These are phyloP conservation scores for Tylopilus sp. DNA, from an alignment of 768 basidiomycete genomes.

Conservation along the genomic window DNA sequence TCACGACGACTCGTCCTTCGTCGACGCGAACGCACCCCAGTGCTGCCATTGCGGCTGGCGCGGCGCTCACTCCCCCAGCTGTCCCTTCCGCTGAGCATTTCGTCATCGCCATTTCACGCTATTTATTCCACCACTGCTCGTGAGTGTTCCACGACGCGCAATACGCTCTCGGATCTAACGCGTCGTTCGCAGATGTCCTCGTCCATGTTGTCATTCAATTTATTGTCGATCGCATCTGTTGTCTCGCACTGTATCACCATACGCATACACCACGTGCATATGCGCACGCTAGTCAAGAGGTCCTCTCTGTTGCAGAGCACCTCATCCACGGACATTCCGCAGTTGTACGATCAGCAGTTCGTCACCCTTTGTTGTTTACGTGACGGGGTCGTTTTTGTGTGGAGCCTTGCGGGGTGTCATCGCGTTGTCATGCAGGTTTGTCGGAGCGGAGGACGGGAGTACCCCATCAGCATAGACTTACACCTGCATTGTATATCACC, in stretches of 20 bases:
- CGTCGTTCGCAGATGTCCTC: slow-evolving; percentile 14
- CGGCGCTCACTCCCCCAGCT: slow-evolving; percentile 53
- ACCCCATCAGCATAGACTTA: slow-evolving; percentile 21
- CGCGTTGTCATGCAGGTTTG: slow-evolving; percentile 23
- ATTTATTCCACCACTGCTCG: slow-evolving; percentile 28
- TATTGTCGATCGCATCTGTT: slow-evolving; percentile 31
- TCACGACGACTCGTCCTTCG: slow-evolving; percentile 29
- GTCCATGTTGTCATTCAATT: slow-evolving; percentile 31
- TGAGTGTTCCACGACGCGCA: slow-evolving; percentile 7
- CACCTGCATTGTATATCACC: slow-evolving; percentile 29
- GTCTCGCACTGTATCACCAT: slow-evolving; percentile 33
- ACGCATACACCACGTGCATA: slow-evolving; percentile 34
- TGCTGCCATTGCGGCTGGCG: slow-evolving; percentile 79
- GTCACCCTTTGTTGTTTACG: slow-evolving; percentile 8
- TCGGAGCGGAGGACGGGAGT: slow-evolving; percentile 17
- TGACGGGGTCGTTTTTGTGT: slow-evolving; percentile 6
- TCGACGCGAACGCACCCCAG: slow-evolving; percentile 61
- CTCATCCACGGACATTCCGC: slow-evolving; percentile 16
- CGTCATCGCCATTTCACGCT: slow-evolving; percentile 13
- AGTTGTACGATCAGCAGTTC: slow-evolving; percentile 28
- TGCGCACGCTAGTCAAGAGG: slow-evolving; percentile 30
- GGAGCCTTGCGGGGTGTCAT: slow-evolving; percentile 13
- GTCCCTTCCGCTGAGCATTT: slow-evolving; percentile 57
- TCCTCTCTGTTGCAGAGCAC: not conserved
- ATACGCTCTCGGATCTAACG: not conserved